phyloP scores from a whole-genome alignment of 345 rosid genomes.

The Lenwebbia sp. region DNA sequence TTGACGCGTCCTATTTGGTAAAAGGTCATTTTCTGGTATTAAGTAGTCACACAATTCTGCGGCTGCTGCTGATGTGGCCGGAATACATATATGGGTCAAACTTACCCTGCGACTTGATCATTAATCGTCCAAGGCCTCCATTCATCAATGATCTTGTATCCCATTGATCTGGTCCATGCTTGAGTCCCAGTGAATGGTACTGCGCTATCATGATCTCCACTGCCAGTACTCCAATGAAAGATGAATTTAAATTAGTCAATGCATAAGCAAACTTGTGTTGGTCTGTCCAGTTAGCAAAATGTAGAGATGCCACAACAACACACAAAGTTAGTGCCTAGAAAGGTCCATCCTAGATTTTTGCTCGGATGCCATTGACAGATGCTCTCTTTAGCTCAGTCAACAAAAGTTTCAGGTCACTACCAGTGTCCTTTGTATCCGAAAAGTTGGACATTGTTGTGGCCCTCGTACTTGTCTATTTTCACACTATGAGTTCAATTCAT shows the following conservation, averaged over 20 bases:
- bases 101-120: conserved; percentile 9
- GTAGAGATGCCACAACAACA: not conserved
- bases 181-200: conserved; percentile 2
- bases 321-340: not conserved
- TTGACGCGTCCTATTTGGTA: not conserved
- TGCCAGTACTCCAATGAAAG: not conserved
- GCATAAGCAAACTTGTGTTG: not conserved
- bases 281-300: not conserved
- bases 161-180: conserved; percentile 10
- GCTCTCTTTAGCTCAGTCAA: not conserved
- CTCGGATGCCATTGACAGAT: not conserved
- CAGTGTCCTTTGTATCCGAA: not conserved
- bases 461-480: not conserved
- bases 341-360: not conserved
- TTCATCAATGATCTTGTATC: conserved; percentile 5
- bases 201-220: conserved; percentile 4
- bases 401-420: not conserved
- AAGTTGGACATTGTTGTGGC: not conserved
- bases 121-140: conserved; percentile 7
- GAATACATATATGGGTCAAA: not conserved
- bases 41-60: not conserved
- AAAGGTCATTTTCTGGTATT: not conserved
- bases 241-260: not conserved
- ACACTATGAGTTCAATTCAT: not conserved
- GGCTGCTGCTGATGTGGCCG: not conserved